Base-by-base conservation (phyloP, 2,329 filamentous ascomycete species). In the Microthyrium microscopicum region DNA sequence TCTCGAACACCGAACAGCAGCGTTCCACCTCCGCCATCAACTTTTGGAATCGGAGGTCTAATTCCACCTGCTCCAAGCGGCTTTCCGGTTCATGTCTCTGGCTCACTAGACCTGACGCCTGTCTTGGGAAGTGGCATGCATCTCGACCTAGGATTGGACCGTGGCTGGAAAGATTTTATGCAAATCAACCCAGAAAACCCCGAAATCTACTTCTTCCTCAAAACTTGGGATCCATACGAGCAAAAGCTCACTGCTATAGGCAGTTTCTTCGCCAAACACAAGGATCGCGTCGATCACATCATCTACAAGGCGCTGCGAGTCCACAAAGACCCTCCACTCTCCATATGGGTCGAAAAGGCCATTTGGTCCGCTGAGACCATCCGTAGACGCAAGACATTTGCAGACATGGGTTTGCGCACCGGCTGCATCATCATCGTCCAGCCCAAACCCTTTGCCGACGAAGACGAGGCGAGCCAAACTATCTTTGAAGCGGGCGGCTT, bases 301-400 rank as follows among this genome's bases (percentile, higher is more conserved):
- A 39, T 56, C 5, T 39, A 45, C 5, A 43, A 45, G 13, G 34
- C 50, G 6, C 44, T 57, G 4, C 42, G 43, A 3, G 33, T 52
- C 5, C 43, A 48, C 8, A 31, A 42, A 11, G 49, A 55, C 31
- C 17, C 31, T 21, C 50, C 49, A 40, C 48, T 70, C 28, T 64
- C 70, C 38, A 42, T 63, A 5, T 68, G 64, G 41, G 63, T 70
- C 37, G 54, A 61, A 11, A 60, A 66, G 18, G 19, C 55, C 52
- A 17, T 33, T 19, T 40, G 41, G 3, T 46, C 39, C 3, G 45
- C 44, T 3, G 47, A 46, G 19, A 33, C 42, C 13, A 28, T 54
- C 26, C 49, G 46, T n/a, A 20, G 26, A 16, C 45, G 47, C 5
- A 46, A 48, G 8, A 49, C 52, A 5, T 57, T 57, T 35, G 32